Base-by-base conservation (phyloP, 176 grass and related monocot genomes). In the Oryza meridionalis region DNA sequence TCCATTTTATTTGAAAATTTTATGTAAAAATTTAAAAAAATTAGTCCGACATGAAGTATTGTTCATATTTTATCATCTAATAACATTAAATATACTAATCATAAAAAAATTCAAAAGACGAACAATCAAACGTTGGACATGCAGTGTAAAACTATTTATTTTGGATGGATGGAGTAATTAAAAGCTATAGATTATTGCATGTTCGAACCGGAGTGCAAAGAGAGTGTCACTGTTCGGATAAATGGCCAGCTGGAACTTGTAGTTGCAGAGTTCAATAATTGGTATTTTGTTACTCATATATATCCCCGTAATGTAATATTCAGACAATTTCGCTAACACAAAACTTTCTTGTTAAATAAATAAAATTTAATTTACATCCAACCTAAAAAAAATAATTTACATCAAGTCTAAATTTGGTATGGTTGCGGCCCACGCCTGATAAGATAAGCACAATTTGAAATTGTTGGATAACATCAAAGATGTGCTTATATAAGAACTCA, bases 401-500 rank as follows among this genome's bases (percentile, higher is more conserved):
- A 79, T 62, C 58, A 62, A 24, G n/a, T 67, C 15, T 47, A 13
- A 67, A 64, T 67, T 37, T n/a, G 55, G 55, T 22, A 55, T 55
- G 50, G 78, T 51, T 53, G 45, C 42, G 2, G 42, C 40, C 7
- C 45, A 24, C n/a, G 16, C 50, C 50, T 55, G 16, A 55, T 55
- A 55, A 55, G 29, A 17, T 67, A 67, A 33, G 65, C 19, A 66
- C 4, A 65, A 78, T 9, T 65, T 19, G 44, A 68, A 51, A 32
- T 24, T 31, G 37, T 25, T 19, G 53, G 15, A n/a, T 51, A 11
- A 19, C 40, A 53, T 49, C 42, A 43, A 43, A 50, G 42, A 51
- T 24, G 2, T 70, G 46, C 25, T 73, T 82, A 82, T 73, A 82
- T 73, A 47, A 74, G 26, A 42, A 37, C 37, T 58, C 69, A 14